Evolutionary conservation across 2,329 filamentous ascomycete species (phyloP).

Genomic region (Xylariomycetidae sp.): DNA sequence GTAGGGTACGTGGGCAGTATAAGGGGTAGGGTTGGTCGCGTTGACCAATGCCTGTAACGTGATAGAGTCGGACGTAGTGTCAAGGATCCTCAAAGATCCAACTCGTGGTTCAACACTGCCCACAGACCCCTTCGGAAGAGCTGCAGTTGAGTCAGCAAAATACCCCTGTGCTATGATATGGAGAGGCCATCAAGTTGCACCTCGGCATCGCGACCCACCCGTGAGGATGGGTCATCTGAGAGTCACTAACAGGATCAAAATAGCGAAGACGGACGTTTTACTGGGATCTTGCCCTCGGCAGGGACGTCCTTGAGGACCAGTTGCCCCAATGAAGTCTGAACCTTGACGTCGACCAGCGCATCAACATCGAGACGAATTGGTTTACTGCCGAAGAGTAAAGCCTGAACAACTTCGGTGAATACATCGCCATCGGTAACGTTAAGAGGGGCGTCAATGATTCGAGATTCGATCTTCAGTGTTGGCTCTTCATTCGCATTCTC

Average conservation of each 20-base stretch:
- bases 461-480: slow-evolving; percentile 68
- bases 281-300: slow-evolving; percentile 76
- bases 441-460: slow-evolving; percentile 73
- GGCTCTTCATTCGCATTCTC: slow-evolving; percentile 54
- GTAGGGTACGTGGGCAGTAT: slow-evolving; percentile 77
- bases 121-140: slow-evolving; percentile 51
- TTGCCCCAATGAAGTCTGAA: slow-evolving; percentile 75
- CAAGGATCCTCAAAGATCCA: slow-evolving; percentile 65
- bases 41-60: slow-evolving; percentile 70
- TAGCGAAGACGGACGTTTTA: slow-evolving; percentile 80
- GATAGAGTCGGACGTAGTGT: slow-evolving; percentile 68
- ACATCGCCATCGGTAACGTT: slow-evolving; percentile 76
- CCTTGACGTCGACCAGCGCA: slow-evolving; percentile 76
- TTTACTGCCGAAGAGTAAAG: slow-evolving; percentile 69
- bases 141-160: slow-evolving; percentile 40
- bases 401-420: slow-evolving; percentile 76
- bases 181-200: slow-evolving; percentile 15
- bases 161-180: slow-evolving; percentile 7
- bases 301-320: slow-evolving; percentile 81
- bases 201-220: slow-evolving; percentile 9
- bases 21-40: slow-evolving; percentile 85
- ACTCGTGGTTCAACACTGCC: slow-evolving; percentile 56
- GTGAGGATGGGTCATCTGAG: slow-evolving; percentile 19
- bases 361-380: slow-evolving; percentile 68
- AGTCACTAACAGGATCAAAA: slow-evolving; percentile 41